Base-by-base conservation (phyloP, 805 yeast genomes). In the Maudiozyma barnettii region DNA sequence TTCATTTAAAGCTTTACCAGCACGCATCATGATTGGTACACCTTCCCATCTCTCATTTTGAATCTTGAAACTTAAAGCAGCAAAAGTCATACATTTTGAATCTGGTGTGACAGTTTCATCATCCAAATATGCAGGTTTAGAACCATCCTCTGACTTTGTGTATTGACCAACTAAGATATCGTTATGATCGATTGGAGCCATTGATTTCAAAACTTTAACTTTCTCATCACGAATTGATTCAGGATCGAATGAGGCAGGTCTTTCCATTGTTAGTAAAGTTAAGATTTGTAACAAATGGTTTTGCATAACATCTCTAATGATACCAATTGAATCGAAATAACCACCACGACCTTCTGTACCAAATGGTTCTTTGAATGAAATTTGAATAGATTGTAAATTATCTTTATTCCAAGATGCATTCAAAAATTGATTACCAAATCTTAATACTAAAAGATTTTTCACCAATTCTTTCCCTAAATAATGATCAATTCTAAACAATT, bases 341-440 rank as follows among this genome's bases (percentile, higher is more conserved):
- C 99, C 99, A 57, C 99, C 99, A 65, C 99, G 81, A 48, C 99
- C 99, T 70, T 93, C 96, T 38, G 99, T 93, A 47, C 99, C 99
- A 59, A 93, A 93, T n/a, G 93, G 87, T 72, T 93, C 99, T 72
- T 93, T 93, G 75, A 93, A 91, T 13, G 91, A 78, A 56, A 93
- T 81, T 73, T 91, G 96, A 52, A 93, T 81, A 37, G 82, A 78
- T 52, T 79, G 75, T 61, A 93, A 80, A 67, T 77, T 83, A 53
- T 84, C 77, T 64, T 75, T 81, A 71, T 84, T 83, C 97, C 97
- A 93, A 47, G 84, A 78, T n/a, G 95, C 87, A 60, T 78, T 78
- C 62, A 93, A 74, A 66, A 91, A 78, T 63, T 82, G 82, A 70
- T 93, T 93, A 56, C 95, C 95, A 61, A 93, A 93, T 63, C 99